Evolutionary conservation across 345 rosid genomes (phyloP).

Genomic region (Eucalyptus fibrosa): DNA sequence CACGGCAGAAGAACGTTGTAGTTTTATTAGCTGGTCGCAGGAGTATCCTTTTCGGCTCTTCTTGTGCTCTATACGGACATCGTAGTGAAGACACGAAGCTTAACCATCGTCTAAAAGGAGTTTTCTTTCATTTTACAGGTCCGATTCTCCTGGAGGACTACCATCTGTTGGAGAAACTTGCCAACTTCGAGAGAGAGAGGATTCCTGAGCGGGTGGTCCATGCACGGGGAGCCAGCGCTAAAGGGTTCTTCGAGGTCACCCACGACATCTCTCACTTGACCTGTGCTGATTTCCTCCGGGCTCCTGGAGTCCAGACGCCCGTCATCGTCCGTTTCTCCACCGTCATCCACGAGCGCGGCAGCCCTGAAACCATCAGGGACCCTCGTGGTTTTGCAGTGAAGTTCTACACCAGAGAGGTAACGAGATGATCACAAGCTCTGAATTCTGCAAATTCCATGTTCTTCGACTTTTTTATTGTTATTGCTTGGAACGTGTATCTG

Average conservation of each 20-base stretch:
- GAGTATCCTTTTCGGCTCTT: not conserved
- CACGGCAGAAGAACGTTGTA: not conserved
- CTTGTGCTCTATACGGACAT: not conserved
- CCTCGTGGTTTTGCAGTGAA: slow-evolving; percentile 98
- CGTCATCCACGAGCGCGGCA: slow-evolving; percentile 95
- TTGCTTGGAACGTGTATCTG: not conserved
- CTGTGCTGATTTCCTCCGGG: slow-evolving; percentile 91
- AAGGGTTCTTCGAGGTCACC: slow-evolving; percentile 97
- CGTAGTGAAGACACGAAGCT: not conserved
- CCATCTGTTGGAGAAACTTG: slow-evolving; percentile 84
- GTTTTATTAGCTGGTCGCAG: not conserved
- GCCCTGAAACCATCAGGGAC: slow-evolving; percentile 93
- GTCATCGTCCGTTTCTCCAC: slow-evolving; percentile 97
- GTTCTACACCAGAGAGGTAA: slow-evolving; percentile 96
- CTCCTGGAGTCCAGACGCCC: slow-evolving; percentile 91
- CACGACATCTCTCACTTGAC: slow-evolving; percentile 70
- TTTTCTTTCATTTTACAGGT: slow-evolving; percentile 22
- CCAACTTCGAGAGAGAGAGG: slow-evolving; percentile 87
- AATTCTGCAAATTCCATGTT: not conserved
- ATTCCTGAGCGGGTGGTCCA: slow-evolving; percentile 98
- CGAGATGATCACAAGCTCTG: not conserved
- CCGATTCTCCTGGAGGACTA: slow-evolving; percentile 95
- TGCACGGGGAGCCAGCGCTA: slow-evolving; percentile 97
- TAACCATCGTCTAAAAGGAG: not conserved
- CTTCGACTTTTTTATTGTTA: not conserved